Conservation (phyloP, 169 alveolate species). For the Plasmodium billcollinsi region DNA sequence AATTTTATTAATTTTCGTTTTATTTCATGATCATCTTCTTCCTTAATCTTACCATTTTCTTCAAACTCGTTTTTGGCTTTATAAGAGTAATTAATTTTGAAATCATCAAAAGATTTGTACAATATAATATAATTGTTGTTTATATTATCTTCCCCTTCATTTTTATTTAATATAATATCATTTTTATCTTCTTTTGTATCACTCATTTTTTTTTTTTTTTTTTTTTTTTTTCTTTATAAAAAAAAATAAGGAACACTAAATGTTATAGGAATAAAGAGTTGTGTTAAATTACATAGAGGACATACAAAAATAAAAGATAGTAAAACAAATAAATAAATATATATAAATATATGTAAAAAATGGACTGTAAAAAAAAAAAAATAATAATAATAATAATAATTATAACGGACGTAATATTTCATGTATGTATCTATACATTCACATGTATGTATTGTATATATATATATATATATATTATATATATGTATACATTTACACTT, state of each 20-base stretch:
- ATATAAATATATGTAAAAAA: constrained; percentile 12
- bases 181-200: too few relatives aligned
- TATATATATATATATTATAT: too few relatives aligned
- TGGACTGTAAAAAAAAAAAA: neutral
- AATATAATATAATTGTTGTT: neutral
- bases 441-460: too few relatives aligned
- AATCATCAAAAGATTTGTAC: constrained; percentile 60
- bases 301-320: neutral
- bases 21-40: constrained; percentile 15
- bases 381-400: too few relatives aligned
- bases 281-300: too few relatives aligned
- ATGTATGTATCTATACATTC: too few relatives aligned
- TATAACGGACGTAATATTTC: too few relatives aligned
- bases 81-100: constrained; percentile 69
- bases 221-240: constrained; percentile 31
- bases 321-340: neutral
- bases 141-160: neutral
- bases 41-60: constrained; percentile 10
- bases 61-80: neutral
- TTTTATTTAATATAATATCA: constrained; percentile 15
- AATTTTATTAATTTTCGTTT: constrained; percentile 50
- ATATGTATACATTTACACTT: neutral
- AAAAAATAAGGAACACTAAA: neutral
- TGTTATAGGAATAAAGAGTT: too few relatives aligned
- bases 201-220: constrained; percentile 23